phyloP scores from a whole-genome alignment of 257 asterid species.

The Fraxinus excelsior region DNA sequence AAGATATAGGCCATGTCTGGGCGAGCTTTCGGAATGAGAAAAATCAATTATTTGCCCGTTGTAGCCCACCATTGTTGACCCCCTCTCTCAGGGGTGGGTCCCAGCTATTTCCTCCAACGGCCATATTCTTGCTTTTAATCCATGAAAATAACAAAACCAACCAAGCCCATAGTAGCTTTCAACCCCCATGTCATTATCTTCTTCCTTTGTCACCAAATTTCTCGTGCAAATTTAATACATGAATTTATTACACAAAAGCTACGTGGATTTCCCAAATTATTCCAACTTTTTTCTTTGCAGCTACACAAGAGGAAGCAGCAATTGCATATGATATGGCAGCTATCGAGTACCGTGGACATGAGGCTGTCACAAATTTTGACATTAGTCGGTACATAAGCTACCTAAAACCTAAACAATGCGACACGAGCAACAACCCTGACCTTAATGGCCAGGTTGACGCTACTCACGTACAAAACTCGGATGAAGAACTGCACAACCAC shows the following conservation, averaged over 20 bases:
- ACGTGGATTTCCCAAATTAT: constrained; percentile 14
- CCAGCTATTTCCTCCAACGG: too few species aligned
- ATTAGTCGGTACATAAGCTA: constrained; percentile 71
- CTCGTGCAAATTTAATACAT: constrained; percentile 51
- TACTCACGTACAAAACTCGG: constrained; percentile 25
- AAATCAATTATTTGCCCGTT: too few species aligned
- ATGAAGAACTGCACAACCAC: constrained; percentile 29
- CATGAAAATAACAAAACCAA: too few species aligned
- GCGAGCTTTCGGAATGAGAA: too few species aligned
- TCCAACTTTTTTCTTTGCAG: constrained; percentile 39
- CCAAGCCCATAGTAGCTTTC: constrained; percentile 28
- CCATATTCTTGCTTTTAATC: too few species aligned
- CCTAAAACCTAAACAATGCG: constrained; percentile 35
- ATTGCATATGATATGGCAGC: constrained; percentile 97
- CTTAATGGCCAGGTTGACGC: constrained; percentile 7
- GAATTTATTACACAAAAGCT: constrained; percentile 18
- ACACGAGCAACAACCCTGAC: constrained; percentile 20
- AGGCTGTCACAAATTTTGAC: constrained; percentile 93
- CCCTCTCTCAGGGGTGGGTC: too few species aligned
- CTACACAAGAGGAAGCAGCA: constrained; percentile 98
- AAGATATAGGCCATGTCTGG: too few species aligned
- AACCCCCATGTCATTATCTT: constrained; percentile 19
- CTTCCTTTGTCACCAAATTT: constrained; percentile 44
- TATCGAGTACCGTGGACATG: constrained; percentile 82
- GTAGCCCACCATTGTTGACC: too few species aligned